These are phyloP conservation scores for Chaetomiaceae sp. DNA, from an alignment of 2,329 filamentous ascomycete genomes.

Conservation along the genomic window DNA sequence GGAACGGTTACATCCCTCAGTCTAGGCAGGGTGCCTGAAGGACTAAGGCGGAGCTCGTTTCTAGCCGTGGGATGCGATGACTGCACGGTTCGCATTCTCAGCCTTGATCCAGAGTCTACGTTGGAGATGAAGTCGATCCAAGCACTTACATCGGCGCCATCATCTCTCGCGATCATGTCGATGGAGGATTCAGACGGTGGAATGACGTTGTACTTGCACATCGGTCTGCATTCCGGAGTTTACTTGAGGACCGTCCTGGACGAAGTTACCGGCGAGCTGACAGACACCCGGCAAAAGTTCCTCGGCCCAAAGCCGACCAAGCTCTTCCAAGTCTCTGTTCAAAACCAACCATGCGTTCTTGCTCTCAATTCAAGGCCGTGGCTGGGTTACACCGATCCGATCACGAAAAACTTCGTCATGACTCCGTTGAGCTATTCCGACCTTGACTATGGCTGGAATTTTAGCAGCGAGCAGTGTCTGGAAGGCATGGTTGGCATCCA, in stretches of 20 bases:
- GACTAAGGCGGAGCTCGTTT: slow-evolving; percentile 83
- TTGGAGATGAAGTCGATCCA: slow-evolving; percentile 93
- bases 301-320: slow-evolving; percentile 86
- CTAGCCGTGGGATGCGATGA: slow-evolving; percentile 96
- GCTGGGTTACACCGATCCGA: slow-evolving; percentile 87
- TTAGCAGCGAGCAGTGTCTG: slow-evolving; percentile 88
- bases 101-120: slow-evolving; percentile 82
- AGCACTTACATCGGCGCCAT: slow-evolving; percentile 84
- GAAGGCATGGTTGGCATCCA: slow-evolving; percentile 94
- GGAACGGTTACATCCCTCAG: slow-evolving; percentile 94
- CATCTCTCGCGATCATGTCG: slow-evolving; percentile 82
- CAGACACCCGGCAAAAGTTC: slow-evolving; percentile 91
- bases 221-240: slow-evolving; percentile 90
- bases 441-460: slow-evolving; percentile 93
- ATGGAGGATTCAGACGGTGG: slow-evolving; percentile 94
- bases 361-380: slow-evolving; percentile 92
- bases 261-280: slow-evolving; percentile 91
- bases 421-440: slow-evolving; percentile 85
- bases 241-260: slow-evolving; percentile 94
- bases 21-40: slow-evolving; percentile 86
- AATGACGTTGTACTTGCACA: slow-evolving; percentile 87
- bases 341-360: slow-evolving; percentile 78
- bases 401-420: slow-evolving; percentile 83
- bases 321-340: slow-evolving; percentile 85
- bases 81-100: slow-evolving; percentile 88